Conservation (phyloP, 768 basidiomycete genomes). For the Pilatotrama ljubarskyi region DNA sequence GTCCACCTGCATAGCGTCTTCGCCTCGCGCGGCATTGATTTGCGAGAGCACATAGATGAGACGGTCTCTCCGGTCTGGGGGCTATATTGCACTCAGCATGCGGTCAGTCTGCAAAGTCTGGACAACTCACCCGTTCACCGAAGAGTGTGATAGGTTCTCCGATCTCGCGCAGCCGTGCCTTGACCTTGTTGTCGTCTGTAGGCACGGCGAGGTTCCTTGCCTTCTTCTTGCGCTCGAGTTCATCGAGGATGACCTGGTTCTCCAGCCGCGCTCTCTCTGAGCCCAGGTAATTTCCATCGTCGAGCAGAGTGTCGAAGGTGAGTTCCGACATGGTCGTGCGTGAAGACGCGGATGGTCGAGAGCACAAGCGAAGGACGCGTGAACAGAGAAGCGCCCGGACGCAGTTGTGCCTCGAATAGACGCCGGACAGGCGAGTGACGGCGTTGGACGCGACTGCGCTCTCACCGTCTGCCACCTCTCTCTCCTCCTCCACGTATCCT, state of each 20-base stretch:
- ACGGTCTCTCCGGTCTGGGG: conserved; percentile 94
- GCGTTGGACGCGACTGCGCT: conserved; percentile 4
- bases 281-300: conserved; percentile 76
- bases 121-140: conserved; percentile 86
- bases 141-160: conserved; percentile 98
- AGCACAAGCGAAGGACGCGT: neutral
- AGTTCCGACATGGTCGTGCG: conserved; percentile 61
- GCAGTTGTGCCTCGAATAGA: neutral
- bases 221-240: conserved; percentile 97
- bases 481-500: conserved; percentile 1
- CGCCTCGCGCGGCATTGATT: conserved; percentile 86
- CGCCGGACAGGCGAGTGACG: neutral
- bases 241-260: conserved; percentile 87
- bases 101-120: conserved; percentile 1
- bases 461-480: neutral
- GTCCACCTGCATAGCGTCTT: conserved; percentile 74
- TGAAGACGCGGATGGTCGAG: neutral
- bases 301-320: conserved; percentile 71
- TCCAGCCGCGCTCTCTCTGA: conserved; percentile 75
- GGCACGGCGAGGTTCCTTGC: conserved; percentile 92
- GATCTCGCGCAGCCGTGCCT: conserved; percentile 84
- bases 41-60: conserved; percentile 92
- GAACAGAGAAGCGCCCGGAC: neutral
- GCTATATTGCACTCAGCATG: conserved; percentile 46
- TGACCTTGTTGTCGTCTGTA: conserved; percentile 94